A percentile compares a stretch with the other conserved stretches of the same genome.
These are phyloP conservation scores for Alternaria triticina DNA, from an alignment of 2,329 filamentous ascomycete species.

Conservation along the genomic window DNA sequence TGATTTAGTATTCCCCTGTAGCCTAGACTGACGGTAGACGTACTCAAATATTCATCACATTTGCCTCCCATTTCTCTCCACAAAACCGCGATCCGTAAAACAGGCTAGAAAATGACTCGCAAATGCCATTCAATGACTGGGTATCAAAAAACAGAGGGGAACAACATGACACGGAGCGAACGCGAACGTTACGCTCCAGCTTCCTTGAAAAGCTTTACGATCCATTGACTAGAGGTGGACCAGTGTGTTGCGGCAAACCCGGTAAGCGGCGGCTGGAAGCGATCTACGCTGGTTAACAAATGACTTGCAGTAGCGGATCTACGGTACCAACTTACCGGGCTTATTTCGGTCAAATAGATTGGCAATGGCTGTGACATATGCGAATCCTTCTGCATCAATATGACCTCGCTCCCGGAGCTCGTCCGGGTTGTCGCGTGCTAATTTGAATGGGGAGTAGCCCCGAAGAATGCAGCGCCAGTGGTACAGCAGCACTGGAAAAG, in stretches of 20 bases:
- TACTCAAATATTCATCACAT: not conserved
- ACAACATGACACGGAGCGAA: slow-evolving; percentile 2
- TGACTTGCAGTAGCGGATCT: slow-evolving; percentile 8
- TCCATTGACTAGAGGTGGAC: slow-evolving; percentile 42
- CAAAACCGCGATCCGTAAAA: not conserved
- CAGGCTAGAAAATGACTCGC: slow-evolving; percentile 2
- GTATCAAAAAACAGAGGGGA: slow-evolving; percentile 13
- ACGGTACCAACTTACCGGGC: slow-evolving; percentile 27
- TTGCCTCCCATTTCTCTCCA: not conserved
- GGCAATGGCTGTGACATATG: slow-evolving; percentile 39
- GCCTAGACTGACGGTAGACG: not conserved
- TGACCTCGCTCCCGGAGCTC: slow-evolving; percentile 38
- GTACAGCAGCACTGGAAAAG: slow-evolving; percentile 38
- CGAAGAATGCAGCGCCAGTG: slow-evolving; percentile 44
- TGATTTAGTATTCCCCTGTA: not conserved
- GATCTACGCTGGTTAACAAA: slow-evolving; percentile 24
- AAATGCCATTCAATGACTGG: slow-evolving; percentile 7
- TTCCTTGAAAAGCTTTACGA: slow-evolving; percentile 40
- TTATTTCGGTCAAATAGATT: slow-evolving; percentile 32
- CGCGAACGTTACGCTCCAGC: slow-evolving; percentile 31
- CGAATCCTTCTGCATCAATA: slow-evolving; percentile 37
- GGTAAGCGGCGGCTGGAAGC: slow-evolving; percentile 37
- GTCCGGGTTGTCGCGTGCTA: slow-evolving; percentile 45
- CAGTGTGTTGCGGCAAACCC: slow-evolving; percentile 31
- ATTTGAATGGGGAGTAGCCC: slow-evolving; percentile 41